phyloP scores from a whole-genome alignment of 164 flowering plant genomes.

The Amborella trichopoda region DNA sequence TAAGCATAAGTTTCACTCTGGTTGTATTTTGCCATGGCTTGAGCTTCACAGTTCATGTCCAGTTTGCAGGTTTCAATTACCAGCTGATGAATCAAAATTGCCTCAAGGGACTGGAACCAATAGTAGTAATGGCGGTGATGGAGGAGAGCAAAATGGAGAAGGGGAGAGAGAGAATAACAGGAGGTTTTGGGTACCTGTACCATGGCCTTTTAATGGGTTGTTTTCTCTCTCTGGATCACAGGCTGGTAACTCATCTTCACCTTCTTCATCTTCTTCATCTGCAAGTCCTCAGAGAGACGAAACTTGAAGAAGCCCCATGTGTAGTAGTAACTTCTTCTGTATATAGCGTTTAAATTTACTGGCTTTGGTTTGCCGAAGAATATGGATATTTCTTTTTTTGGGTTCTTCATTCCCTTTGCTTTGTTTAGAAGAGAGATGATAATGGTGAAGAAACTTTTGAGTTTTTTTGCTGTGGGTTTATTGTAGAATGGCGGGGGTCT shows the following conservation, averaged over 20 bases:
- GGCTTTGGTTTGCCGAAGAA: no score
- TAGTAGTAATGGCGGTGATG: slow-evolving; percentile 4
- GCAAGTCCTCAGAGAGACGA: background rate
- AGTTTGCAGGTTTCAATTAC: slow-evolving; percentile 71
- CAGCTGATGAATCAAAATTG: slow-evolving; percentile 46
- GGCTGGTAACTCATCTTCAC: slow-evolving; percentile 22
- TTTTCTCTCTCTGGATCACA: slow-evolving; percentile 37
- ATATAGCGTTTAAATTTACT: no score
- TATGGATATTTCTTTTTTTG: no score
- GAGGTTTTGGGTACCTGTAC: slow-evolving; percentile 31
- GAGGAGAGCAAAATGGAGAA: slow-evolving; percentile 9
- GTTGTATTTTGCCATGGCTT: slow-evolving; percentile 70
- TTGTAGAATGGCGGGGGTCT: no score
- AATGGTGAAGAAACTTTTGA: no score
- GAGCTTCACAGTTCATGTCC: slow-evolving; percentile 91
- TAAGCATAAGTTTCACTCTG: slow-evolving; percentile 68
- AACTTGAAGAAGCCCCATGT: background rate
- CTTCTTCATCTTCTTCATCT: slow-evolving; percentile 5
- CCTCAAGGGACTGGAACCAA: slow-evolving; percentile 18
- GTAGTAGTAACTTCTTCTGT: no score
- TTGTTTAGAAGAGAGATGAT: no score
- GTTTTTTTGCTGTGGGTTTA: no score
- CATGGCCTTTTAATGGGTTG: slow-evolving; percentile 55
- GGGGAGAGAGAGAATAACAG: slow-evolving; percentile 33
- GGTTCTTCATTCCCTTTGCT: no score